phyloP scores from a whole-genome alignment of 2,329 filamentous ascomycete species.

The Knoxdaviesia capensis region DNA sequence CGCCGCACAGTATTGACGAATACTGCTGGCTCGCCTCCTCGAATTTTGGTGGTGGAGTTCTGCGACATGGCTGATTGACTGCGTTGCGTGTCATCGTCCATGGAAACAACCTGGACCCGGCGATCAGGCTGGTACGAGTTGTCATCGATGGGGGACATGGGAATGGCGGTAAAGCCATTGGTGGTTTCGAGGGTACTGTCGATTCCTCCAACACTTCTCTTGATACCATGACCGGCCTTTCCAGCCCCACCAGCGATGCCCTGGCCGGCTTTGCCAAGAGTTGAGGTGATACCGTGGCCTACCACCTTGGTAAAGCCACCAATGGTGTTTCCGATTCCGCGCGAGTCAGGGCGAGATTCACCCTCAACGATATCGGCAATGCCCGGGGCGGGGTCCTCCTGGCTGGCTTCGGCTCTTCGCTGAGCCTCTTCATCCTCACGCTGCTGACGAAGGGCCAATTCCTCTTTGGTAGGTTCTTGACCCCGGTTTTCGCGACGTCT shows the following conservation, averaged over 20 bases:
- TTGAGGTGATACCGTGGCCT: constrained; percentile 14
- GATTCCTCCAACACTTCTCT: constrained; percentile 23
- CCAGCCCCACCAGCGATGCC: constrained; percentile 15
- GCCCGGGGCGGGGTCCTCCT: constrained; percentile 23
- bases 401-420: constrained; percentile 24
- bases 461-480: constrained; percentile 28
- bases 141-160: background rate
- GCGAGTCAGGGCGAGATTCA: constrained; percentile 14
- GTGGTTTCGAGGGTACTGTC: constrained; percentile 32
- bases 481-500: constrained; percentile 30
- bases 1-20: constrained; percentile 32
- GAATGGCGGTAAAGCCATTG: constrained; percentile 27
- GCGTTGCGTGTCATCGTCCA: constrained; percentile 12
- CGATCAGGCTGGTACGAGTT: constrained; percentile 5
- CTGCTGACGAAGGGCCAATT: constrained; percentile 24
- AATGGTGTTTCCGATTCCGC: constrained; percentile 26
- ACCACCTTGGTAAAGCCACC: constrained; percentile 27
- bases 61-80: background rate
- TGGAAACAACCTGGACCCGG: background rate
- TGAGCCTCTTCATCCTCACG: constrained; percentile 28
- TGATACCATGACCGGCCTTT: constrained; percentile 24
- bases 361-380: constrained; percentile 19
- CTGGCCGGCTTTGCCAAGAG: constrained; percentile 15
- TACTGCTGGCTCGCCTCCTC: background rate
- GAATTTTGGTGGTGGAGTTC: constrained; percentile 1